Evolutionary conservation across 192 early-diverging fungal genomes (phyloP).

Genomic region (Kappamyces sp.): DNA sequence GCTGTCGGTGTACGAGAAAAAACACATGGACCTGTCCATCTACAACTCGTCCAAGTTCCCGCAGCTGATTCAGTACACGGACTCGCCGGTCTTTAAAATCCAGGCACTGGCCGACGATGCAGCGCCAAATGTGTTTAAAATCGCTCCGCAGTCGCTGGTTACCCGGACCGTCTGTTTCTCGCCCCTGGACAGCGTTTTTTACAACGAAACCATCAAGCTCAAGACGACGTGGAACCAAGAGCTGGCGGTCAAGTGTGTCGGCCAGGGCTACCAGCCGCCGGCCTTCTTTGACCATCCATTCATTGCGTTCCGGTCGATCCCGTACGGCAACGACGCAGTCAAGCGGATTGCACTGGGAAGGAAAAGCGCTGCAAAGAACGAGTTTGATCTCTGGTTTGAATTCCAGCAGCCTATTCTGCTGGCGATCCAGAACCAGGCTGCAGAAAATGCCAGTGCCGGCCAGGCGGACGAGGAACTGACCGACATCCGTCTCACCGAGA

Average conservation of each 20-base stretch:
- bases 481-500: too few relatives aligned
- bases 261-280: background rate
- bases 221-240: background rate
- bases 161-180: slow-evolving; percentile 2
- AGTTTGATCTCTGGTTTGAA: slow-evolving; percentile 5
- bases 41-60: slow-evolving; percentile 5
- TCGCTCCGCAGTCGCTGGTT: background rate
- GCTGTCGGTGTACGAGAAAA: background rate
- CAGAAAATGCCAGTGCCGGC: background rate
- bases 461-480: too few relatives aligned
- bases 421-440: background rate
- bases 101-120: background rate
- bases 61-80: background rate
- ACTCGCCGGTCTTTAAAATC: slow-evolving; percentile 3
- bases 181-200: background rate
- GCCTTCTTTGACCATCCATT: slow-evolving; percentile 5
- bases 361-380: background rate
- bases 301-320: background rate
- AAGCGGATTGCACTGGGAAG: background rate
- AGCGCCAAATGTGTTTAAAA: background rate
- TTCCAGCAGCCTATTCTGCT: slow-evolving; percentile 12
- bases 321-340: slow-evolving; percentile 1
- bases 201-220: background rate
- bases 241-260: background rate
- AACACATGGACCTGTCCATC: background rate